These are phyloP conservation scores for Bipolaris sorokiniana DNA, from an alignment of 2,329 filamentous ascomycete genomes.

Conservation along the genomic window DNA sequence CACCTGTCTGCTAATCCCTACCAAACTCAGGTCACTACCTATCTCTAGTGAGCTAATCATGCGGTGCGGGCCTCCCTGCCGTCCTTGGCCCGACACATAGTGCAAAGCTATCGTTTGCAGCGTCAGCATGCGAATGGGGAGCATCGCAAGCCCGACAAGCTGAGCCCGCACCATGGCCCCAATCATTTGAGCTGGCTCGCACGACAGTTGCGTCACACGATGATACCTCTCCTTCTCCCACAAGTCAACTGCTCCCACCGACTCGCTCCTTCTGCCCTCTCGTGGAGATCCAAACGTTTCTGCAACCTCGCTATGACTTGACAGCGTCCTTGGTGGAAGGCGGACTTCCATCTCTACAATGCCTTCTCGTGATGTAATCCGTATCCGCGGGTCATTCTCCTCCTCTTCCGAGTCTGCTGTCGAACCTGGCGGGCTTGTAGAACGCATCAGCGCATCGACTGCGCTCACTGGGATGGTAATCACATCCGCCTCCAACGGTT, in stretches of 20 bases:
- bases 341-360: constrained; percentile 50
- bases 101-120: constrained; percentile 43
- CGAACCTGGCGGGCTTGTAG: constrained; percentile 31
- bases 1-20: constrained; percentile 29
- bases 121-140: constrained; percentile 41
- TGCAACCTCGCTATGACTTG: constrained; percentile 35
- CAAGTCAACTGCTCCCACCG: constrained; percentile 9
- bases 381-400: constrained; percentile 45
- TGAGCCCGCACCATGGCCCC: constrained; percentile 41
- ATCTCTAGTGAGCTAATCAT: constrained; percentile 16
- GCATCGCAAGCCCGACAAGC: constrained; percentile 37
- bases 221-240: constrained; percentile 26
- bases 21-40: constrained; percentile 21
- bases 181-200: constrained; percentile 42
- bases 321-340: constrained; percentile 42
- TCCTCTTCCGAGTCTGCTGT: constrained; percentile 36
- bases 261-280: constrained; percentile 11
- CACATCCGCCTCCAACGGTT: constrained; percentile 10
- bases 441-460: constrained; percentile 23
- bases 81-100: constrained; percentile 26
- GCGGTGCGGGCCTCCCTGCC: constrained; percentile 14
- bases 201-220: constrained; percentile 47
- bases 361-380: constrained; percentile 48
- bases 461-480: constrained; percentile 17
- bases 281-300: constrained; percentile 18